These are phyloP conservation scores for Botryotinia globosa DNA, from an alignment of 2,329 filamentous ascomycete genomes.

Conservation along the genomic window DNA sequence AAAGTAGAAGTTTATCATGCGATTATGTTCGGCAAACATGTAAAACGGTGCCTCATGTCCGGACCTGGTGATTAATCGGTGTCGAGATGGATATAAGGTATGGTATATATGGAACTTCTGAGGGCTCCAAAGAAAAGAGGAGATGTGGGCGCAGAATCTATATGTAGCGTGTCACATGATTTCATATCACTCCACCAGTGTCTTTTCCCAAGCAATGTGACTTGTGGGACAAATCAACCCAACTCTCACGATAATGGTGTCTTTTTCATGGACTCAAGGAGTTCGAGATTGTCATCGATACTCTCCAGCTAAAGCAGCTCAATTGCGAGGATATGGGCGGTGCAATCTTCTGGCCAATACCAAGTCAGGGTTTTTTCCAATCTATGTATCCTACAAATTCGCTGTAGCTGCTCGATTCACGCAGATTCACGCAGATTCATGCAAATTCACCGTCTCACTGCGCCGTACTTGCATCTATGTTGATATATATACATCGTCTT, in stretches of 20 bases:
- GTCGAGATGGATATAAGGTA: background rate
- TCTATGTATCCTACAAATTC: background rate
- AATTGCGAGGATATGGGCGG: background rate
- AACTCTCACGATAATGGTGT: background rate
- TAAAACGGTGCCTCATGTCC: background rate
- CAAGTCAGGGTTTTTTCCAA: background rate
- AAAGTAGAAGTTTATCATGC: background rate
- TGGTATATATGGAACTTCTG: too few species aligned
- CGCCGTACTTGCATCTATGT: background rate
- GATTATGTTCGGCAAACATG: background rate
- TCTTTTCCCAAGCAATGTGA: background rate
- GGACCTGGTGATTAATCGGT: background rate
- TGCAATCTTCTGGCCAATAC: background rate
- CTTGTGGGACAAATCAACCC: background rate
- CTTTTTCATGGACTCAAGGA: background rate
- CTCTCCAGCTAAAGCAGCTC: background rate
- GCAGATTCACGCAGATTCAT: too few species aligned
- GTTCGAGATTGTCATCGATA: background rate
- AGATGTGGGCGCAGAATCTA: too few species aligned
- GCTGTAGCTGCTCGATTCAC: background rate
- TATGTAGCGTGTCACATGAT: too few species aligned
- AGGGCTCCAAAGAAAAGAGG: too few species aligned
- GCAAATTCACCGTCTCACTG: background rate
- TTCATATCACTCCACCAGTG: background rate
- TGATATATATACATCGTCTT: background rate